Base-by-base conservation (phyloP, 768 basidiomycete species). In the Tremella mesenterica region DNA sequence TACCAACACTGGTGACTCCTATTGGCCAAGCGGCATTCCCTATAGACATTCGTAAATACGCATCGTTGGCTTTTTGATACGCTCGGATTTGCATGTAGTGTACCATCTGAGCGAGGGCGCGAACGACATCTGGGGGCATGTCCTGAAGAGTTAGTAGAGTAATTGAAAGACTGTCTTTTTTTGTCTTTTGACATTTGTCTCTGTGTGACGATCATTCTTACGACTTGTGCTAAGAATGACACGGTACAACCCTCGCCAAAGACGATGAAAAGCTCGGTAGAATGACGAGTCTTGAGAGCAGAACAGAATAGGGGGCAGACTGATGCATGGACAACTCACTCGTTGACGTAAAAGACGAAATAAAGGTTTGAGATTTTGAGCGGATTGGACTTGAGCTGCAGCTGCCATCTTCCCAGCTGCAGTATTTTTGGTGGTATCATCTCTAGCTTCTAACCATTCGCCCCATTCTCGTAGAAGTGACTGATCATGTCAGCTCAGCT, bases 1-100 rank as follows among this genome's bases (percentile, higher is more conserved):
- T 95, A 76, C 91, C 92, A 76, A 97, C 95, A 86, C 93, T 93
- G 56, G 95, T 99, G 8, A 99, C 95, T 38, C 95, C 95, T 66
- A 99, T 99, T 1, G 95, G 95, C 95, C 95, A 99, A 2, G 95
- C 92, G 0, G 95, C 93, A 65, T 95, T 99, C 29, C 95, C 95
- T 59, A 99, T 99, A 4, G 88, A 91, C 33, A 99, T 77, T 6
- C 95, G 85, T 21, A 99, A 81, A 72, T 99, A 99, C 0, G 92
- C 85, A 70, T 99, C 95, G 65, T 97, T 99, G 2, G 95, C 93
- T 50, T 79, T 81, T 72, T 96, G 90, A 63, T 99, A 99, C 71
- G 92, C 83, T 26, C 95, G 84, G 59, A 81, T 85, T 72, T 99
- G 95, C 90, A 95, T 93, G 74, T 90, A 76, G 67, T 96, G 86